A percentile compares a stretch with the other conserved stretches of the same genome.
These are phyloP conservation scores for Zychaea mexicana DNA, from an alignment of 371 early-diverging fungal genomes.

Conservation along the genomic window DNA sequence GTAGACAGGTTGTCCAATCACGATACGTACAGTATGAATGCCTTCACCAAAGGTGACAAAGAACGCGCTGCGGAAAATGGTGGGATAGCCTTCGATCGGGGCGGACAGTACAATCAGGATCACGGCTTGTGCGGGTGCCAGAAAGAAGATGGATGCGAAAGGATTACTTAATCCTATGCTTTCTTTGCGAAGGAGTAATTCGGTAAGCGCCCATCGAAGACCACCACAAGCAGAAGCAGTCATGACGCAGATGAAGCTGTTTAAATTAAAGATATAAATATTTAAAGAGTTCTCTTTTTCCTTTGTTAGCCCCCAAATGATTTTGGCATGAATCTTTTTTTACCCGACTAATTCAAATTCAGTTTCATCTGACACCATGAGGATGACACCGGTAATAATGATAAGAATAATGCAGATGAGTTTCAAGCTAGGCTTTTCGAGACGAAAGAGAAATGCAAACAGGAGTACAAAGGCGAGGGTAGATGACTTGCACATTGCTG, in stretches of 20 bases:
- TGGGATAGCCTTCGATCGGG: conserved; percentile 62
- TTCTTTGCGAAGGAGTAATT: conserved; percentile 79
- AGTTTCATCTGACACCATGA: conserved; percentile 86
- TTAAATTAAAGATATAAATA: no score
- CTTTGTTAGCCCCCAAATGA: no score
- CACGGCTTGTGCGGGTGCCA: conserved; percentile 75
- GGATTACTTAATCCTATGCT: conserved; percentile 82
- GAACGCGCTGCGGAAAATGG: conserved; percentile 57
- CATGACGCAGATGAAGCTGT: conserved; percentile 62
- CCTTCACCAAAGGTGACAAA: conserved; percentile 38
- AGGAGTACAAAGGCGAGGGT: conserved; percentile 86
- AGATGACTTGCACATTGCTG: conserved; percentile 92
- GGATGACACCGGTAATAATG: conserved; percentile 77
- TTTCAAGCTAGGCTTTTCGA: conserved; percentile 74
- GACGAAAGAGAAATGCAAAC: conserved; percentile 85
- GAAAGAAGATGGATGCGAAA: conserved; percentile 74
- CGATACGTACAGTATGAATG: conserved; percentile 38
- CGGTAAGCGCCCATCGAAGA: conserved; percentile 86
- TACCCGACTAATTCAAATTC: conserved; percentile 52
- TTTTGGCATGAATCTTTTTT: no score
- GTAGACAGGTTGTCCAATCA: not conserved
- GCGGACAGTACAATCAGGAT: conserved; percentile 66
- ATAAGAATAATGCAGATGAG: conserved; percentile 74
- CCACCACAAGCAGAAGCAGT: conserved; percentile 85
- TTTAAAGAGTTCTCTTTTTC: no score